phyloP scores from a whole-genome alignment of 371 early-diverging fungal species.

The Dinochytrium kinnereticum region DNA sequence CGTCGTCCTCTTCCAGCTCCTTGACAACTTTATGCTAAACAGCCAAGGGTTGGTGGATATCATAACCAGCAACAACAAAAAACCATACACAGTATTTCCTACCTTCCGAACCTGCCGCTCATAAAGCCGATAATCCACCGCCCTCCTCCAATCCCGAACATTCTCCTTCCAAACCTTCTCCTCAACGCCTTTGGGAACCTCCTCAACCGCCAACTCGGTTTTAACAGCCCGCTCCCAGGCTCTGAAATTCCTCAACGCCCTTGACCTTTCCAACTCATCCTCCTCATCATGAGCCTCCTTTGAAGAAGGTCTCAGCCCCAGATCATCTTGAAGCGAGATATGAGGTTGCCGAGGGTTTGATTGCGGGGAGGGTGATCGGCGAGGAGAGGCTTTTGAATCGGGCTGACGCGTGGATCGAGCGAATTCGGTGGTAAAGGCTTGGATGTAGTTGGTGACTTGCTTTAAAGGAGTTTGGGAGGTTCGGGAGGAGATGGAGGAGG shows the following conservation, averaged over 20 bases:
- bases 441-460: background rate
- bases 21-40: background rate
- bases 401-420: background rate
- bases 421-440: background rate
- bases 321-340: background rate
- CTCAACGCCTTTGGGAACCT: background rate
- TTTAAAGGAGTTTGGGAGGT: background rate
- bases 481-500: background rate
- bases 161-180: constrained; percentile 31
- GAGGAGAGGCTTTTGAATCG: background rate
- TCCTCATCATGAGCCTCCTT: background rate
- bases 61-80: no score
- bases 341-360: no score
- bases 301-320: background rate
- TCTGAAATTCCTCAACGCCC: background rate
- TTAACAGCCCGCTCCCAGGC: background rate
- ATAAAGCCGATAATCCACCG: constrained; percentile 39
- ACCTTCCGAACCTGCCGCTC: constrained; percentile 32
- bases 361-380: background rate
- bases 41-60: no score
- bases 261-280: background rate
- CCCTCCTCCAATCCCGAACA: constrained; percentile 34
- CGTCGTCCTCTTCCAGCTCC: constrained; percentile 7
- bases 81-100: background rate
- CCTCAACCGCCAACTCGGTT: background rate